These are phyloP conservation scores for Vinca minor DNA, from an alignment of 257 asterid genomes.

Conservation along the genomic window DNA sequence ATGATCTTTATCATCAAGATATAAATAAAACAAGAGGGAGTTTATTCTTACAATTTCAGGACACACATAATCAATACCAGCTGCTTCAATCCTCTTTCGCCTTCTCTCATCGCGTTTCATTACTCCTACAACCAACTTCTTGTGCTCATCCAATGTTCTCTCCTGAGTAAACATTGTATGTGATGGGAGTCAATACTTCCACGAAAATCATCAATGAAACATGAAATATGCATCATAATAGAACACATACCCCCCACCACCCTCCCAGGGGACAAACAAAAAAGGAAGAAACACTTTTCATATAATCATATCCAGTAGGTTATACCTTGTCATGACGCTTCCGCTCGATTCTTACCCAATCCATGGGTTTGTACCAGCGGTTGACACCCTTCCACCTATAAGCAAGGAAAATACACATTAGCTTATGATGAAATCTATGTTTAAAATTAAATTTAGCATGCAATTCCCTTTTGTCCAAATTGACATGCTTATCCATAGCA, in stretches of 20 bases:
- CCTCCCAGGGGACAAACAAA: too few species aligned
- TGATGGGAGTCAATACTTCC: neutral
- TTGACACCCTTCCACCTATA: slow-evolving; percentile 75
- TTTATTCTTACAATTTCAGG: slow-evolving; percentile 65
- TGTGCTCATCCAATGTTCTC: slow-evolving; percentile 60
- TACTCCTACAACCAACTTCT: slow-evolving; percentile 50
- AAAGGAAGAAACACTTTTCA: too few species aligned
- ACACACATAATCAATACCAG: slow-evolving; percentile 77
- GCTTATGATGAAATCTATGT: neutral
- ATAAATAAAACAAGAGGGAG: neutral
- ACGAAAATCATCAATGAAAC: too few species aligned
- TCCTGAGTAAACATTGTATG: slow-evolving; percentile 37
- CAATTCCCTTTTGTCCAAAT: neutral
- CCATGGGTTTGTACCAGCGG: slow-evolving; percentile 48
- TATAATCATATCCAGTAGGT: neutral
- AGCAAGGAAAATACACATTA: neutral
- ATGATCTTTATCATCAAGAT: neutral
- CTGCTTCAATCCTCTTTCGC: slow-evolving; percentile 69
- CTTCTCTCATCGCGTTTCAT: slow-evolving; percentile 58
- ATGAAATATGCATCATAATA: too few species aligned
- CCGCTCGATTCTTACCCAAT: slow-evolving; percentile 69
- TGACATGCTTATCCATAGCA: neutral
- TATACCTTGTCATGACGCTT: slow-evolving; percentile 77
- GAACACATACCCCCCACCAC: too few species aligned
- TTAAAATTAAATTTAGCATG: neutral